phyloP scores from a whole-genome alignment of 768 basidiomycete genomes.

The Lepiota brunneoincarnata region DNA sequence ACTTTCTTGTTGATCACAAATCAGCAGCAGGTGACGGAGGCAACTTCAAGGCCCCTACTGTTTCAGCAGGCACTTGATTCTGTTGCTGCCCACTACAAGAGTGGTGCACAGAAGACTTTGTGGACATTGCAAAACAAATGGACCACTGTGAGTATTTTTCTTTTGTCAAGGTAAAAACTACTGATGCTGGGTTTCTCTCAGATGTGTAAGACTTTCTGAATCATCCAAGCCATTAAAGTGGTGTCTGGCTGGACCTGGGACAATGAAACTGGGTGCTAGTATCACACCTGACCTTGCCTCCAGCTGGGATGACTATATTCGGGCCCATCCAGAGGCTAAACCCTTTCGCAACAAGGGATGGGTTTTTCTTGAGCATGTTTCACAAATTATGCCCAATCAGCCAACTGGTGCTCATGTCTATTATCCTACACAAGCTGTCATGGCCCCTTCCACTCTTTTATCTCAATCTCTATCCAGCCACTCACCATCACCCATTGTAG shows the following conservation, averaged over 20 bases:
- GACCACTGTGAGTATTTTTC: conserved; percentile 6
- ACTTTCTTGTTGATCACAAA: conserved; percentile 19
- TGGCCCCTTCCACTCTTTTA: background rate
- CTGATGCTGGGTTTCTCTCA: background rate
- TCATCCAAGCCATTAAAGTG: background rate
- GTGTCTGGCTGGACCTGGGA: conserved; percentile 12
- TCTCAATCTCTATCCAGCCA: background rate
- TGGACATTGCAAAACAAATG: conserved; percentile 16
- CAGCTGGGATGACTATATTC: conserved; percentile 21
- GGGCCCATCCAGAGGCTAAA: conserved; percentile 19
- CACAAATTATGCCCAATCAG: conserved; percentile 12
- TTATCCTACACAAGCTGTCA: conserved; percentile 1
- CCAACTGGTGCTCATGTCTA: conserved; percentile 12
- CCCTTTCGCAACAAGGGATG: conserved; percentile 24
- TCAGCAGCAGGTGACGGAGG: conserved; percentile 24
- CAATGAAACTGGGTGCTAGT: conserved; percentile 1
- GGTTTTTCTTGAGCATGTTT: conserved; percentile 11
- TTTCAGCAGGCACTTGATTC: conserved; percentile 10
- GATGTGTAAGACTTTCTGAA: conserved; percentile 12
- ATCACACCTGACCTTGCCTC: conserved; percentile 5
- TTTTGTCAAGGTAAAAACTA: background rate
- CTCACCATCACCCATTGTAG: too few species aligned
- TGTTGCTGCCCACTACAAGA: conserved; percentile 7
- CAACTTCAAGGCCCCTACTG: conserved; percentile 18
- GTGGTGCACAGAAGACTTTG: conserved; percentile 13